Percentiles rank a stretch among this genome's conserved stretches.
Conservation (phyloP, 805 yeast genomes). For the Vanderwaltozyma polyspora region DNA sequence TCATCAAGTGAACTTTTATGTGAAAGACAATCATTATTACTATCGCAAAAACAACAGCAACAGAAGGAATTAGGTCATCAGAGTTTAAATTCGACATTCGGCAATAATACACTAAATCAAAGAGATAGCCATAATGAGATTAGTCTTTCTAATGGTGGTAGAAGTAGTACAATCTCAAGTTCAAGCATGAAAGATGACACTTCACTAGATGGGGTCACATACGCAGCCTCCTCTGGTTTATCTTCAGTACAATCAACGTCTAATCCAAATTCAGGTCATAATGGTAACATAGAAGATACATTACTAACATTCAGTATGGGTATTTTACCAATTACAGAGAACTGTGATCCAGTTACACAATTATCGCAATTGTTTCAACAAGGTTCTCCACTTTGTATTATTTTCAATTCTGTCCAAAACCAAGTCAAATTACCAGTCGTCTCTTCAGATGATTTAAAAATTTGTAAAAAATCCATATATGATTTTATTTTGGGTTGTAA, state of each 20-base stretch:
- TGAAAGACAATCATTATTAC: conserved; percentile 54
- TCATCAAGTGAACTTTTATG: conserved; percentile 55
- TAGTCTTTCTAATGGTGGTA: conserved; percentile 10
- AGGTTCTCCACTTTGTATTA: conserved; percentile 82
- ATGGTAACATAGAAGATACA: conserved; percentile 23
- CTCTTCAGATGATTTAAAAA: conserved; percentile 68
- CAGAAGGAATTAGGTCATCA: conserved; percentile 13
- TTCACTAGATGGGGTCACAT: conserved; percentile 18
- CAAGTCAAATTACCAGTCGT: conserved; percentile 49
- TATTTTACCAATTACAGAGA: conserved; percentile 57
- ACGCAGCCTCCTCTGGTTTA: conserved; percentile 14
- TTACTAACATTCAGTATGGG: conserved; percentile 62
- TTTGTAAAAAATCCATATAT: conserved; percentile 81
- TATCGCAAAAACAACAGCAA: conserved; percentile 32
- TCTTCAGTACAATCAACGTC: conserved; percentile 4
- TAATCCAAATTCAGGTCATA: conserved; percentile 5
- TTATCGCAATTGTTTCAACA: conserved; percentile 80
- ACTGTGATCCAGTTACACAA: conserved; percentile 88
- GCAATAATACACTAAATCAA: conserved; percentile 1
- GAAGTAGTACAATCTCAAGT: conserved; percentile 28
- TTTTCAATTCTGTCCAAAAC: conserved; percentile 63
- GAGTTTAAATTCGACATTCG: conserved; percentile 11
- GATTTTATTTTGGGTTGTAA: conserved; percentile 84
- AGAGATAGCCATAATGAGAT: conserved; percentile 12
- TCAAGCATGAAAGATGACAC: conserved; percentile 27